Conservation (phyloP, 2,329 filamentous ascomycete genomes). For the Microcyclospora tardicrescens region DNA sequence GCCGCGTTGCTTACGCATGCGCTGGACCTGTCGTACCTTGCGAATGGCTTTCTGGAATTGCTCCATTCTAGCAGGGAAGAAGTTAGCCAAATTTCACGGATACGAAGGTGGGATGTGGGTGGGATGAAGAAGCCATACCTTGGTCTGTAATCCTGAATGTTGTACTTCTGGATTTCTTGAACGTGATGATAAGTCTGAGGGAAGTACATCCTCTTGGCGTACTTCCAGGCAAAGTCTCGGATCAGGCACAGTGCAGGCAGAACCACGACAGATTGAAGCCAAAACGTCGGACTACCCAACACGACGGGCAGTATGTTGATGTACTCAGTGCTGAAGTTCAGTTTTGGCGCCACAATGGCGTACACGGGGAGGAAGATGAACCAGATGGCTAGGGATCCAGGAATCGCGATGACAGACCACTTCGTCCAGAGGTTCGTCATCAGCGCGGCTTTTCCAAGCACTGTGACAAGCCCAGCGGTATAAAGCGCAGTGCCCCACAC, state of each 20-base stretch:
- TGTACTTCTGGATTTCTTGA: slow-evolving; percentile 99
- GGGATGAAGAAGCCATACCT: slow-evolving; percentile 44
- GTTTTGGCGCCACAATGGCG: slow-evolving; percentile 69
- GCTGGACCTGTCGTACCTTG: slow-evolving; percentile 94
- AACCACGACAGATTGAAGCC: slow-evolving; percentile 71
- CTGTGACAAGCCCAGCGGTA: slow-evolving; percentile 82
- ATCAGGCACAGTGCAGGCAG: slow-evolving; percentile 71
- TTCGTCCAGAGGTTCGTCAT: slow-evolving; percentile 99
- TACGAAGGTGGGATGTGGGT: not conserved
- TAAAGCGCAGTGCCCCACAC: slow-evolving; percentile 95
- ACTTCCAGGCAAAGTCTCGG: slow-evolving; percentile 93
- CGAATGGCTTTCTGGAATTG: slow-evolving; percentile 99
- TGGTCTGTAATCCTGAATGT: slow-evolving; percentile 95
- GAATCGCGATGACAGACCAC: slow-evolving; percentile 90
- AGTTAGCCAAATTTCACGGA: slow-evolving; percentile 6
- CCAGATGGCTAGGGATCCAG: slow-evolving; percentile 86
- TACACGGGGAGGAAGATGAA: slow-evolving; percentile 81
- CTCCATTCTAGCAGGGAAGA: slow-evolving; percentile 59
- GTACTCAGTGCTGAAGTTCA: slow-evolving; percentile 73
- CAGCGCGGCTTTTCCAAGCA: slow-evolving; percentile 85
- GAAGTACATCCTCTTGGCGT: slow-evolving; percentile 91
- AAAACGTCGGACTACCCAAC: slow-evolving; percentile 74
- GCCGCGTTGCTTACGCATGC: slow-evolving; percentile 97
- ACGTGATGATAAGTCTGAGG: slow-evolving; percentile 96
- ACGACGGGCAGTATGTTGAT: slow-evolving; percentile 69